Conservation (phyloP, 1,284 basidiomycete genomes). For the Schizophyllum commune region DNA sequence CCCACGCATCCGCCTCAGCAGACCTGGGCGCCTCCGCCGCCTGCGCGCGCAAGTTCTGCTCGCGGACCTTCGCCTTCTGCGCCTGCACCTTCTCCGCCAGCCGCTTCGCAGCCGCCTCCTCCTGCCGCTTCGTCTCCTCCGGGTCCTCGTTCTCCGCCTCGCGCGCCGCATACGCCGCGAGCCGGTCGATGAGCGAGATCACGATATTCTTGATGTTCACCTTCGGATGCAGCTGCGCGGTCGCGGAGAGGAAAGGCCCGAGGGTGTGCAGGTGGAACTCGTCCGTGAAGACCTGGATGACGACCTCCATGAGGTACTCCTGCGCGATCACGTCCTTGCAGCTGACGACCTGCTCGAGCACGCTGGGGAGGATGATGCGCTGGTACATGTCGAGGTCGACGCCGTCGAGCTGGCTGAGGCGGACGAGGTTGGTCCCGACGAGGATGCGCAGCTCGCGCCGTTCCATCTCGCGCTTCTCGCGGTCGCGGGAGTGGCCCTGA, state of each 20-base stretch:
- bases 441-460: constrained; percentile 87
- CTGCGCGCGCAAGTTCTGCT: constrained; percentile 27
- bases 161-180: constrained; percentile 88
- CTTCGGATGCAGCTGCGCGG: constrained; percentile 89
- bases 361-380: constrained; percentile 75
- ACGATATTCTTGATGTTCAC: constrained; percentile 97
- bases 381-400: constrained; percentile 90
- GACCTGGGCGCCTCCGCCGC: constrained; percentile 22
- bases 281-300: constrained; percentile 94
- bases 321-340: constrained; percentile 97
- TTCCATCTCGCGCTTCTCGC: constrained; percentile 93
- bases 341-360: constrained; percentile 91
- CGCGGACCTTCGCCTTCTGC: constrained; percentile 55
- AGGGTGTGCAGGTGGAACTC: constrained; percentile 93
- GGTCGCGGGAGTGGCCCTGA: constrained; percentile 89
- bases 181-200: constrained; percentile 90
- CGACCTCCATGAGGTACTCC: constrained; percentile 97
- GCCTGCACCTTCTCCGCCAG: constrained; percentile 79
- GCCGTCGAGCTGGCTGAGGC: constrained; percentile 87
- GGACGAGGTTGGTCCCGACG: constrained; percentile 92
- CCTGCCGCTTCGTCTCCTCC: constrained; percentile 83
- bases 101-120: constrained; percentile 82
- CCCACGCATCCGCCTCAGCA: constrained; percentile 32
- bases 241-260: constrained; percentile 87
- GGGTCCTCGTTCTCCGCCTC: constrained; percentile 92